These are phyloP conservation scores for Xylaria sp. DNA, from an alignment of 2,329 filamentous ascomycete genomes.

Conservation along the genomic window DNA sequence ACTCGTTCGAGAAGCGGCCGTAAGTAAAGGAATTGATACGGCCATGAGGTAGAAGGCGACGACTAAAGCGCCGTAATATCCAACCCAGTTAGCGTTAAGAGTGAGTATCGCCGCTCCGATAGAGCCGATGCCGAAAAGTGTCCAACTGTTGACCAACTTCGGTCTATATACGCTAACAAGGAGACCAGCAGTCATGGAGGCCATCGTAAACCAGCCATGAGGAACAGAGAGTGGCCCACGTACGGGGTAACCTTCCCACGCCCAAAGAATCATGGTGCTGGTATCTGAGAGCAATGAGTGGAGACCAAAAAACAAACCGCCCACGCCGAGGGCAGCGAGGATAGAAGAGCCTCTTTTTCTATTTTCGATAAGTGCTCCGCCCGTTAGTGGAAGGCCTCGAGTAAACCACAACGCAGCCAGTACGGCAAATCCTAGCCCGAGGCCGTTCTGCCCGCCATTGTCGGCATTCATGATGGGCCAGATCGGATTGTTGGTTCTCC, in stretches of 20 bases:
- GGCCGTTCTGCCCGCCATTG: slow-evolving; percentile 93
- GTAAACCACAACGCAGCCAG: slow-evolving; percentile 82
- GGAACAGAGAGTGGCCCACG: slow-evolving; percentile 87
- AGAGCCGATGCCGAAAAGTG: slow-evolving; percentile 80
- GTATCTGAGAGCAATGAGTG: slow-evolving; percentile 96
- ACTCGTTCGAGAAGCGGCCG: slow-evolving; percentile 78
- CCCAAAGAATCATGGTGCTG: slow-evolving; percentile 99
- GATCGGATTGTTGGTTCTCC: slow-evolving; percentile 93
- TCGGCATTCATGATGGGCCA: slow-evolving; percentile 93
- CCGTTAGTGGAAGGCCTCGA: slow-evolving; percentile 66
- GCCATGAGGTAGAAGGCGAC: slow-evolving; percentile 86
- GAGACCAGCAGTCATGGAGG: slow-evolving; percentile 86
- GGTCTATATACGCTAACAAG: slow-evolving; percentile 80
- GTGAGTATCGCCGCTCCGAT: slow-evolving; percentile 84
- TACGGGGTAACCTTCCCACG: slow-evolving; percentile 95
- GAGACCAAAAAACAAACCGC: slow-evolving; percentile 85
- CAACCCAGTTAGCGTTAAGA: slow-evolving; percentile 82
- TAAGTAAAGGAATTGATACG: slow-evolving; percentile 78
- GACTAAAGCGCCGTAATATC: slow-evolving; percentile 84
- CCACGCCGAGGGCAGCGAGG: slow-evolving; percentile 81
- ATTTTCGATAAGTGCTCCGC: slow-evolving; percentile 49
- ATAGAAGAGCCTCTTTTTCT: slow-evolving; percentile 72
- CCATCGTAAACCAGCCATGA: slow-evolving; percentile 88
- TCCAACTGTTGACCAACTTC: slow-evolving; percentile 78
- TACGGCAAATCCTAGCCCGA: slow-evolving; percentile 79